phyloP scores from a whole-genome alignment of 192 early-diverging fungal species.

The Pecoramyces ruminantium region DNA sequence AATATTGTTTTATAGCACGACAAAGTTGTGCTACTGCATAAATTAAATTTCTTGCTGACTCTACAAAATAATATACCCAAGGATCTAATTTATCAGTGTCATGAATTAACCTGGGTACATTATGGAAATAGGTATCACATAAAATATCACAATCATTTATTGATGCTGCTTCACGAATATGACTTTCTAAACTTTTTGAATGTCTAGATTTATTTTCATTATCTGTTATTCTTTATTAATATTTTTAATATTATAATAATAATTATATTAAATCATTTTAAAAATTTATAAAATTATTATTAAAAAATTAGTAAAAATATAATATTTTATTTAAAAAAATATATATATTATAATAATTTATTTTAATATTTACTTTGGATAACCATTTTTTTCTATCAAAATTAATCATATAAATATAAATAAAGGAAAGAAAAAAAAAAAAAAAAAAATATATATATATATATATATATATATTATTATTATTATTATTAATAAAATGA shows the following conservation, averaged over 20 bases:
- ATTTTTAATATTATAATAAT: neutral
- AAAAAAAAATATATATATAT: too few relatives aligned
- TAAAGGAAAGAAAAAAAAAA: too few relatives aligned
- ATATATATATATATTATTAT: too few relatives aligned
- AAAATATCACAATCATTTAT: neutral
- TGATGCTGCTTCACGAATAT: neutral
- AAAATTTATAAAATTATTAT: too few relatives aligned
- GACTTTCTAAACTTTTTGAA: neutral
- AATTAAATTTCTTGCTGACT: neutral
- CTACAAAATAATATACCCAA: neutral
- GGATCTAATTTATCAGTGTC: neutral
- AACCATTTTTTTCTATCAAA: too few relatives aligned
- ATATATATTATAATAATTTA: too few relatives aligned
- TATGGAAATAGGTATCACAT: neutral
- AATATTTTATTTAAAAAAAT: too few relatives aligned
- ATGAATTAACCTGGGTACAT: neutral
- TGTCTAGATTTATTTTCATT: neutral
- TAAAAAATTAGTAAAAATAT: too few relatives aligned
- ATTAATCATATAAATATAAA: too few relatives aligned
- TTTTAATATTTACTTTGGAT: too few relatives aligned
- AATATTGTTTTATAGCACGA: neutral
- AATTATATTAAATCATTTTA: too few relatives aligned
- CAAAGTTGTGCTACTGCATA: neutral
- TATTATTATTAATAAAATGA: too few relatives aligned
- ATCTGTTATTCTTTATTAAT: neutral